Evolutionary conservation across 805 yeast species (phyloP).

Genomic region (Pichia cephalocereana): DNA sequence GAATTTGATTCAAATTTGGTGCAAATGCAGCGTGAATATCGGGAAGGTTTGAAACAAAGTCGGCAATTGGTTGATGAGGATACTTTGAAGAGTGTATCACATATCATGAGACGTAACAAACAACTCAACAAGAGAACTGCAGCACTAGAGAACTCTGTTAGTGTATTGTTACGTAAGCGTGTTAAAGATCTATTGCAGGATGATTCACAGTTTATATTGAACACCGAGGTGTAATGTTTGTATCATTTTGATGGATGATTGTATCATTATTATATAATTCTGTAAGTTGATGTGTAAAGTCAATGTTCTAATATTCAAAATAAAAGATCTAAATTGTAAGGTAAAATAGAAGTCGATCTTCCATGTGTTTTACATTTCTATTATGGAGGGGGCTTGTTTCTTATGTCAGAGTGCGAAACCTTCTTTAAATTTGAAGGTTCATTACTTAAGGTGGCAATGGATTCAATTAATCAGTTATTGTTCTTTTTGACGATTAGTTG

Average conservation of each 20-base stretch:
- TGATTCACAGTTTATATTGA: background rate
- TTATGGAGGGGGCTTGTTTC: no score
- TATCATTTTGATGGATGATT: no score
- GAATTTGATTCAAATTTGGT: constrained; percentile 25
- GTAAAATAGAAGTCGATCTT: no score
- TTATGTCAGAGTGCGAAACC: no score
- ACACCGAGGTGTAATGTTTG: background rate
- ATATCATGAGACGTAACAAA: background rate
- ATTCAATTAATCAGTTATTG: background rate
- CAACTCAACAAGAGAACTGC: background rate
- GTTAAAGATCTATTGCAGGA: constrained; percentile 12
- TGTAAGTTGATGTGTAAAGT: no score
- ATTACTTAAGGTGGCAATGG: background rate
- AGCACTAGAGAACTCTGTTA: constrained; percentile 15
- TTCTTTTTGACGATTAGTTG: background rate
- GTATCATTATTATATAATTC: no score
- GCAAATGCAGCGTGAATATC: constrained; percentile 7
- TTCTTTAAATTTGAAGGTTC: no score
- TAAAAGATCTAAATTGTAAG: no score
- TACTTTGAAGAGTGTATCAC: background rate
- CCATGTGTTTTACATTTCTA: no score
- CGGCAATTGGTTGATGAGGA: background rate
- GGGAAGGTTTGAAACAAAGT: background rate
- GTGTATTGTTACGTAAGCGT: constrained; percentile 11
- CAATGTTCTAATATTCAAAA: no score